Evolutionary conservation across 768 basidiomycete genomes (phyloP), one percentile per base, ranked within the genome.

Genomic region (Trametes gibbosa): DNA sequence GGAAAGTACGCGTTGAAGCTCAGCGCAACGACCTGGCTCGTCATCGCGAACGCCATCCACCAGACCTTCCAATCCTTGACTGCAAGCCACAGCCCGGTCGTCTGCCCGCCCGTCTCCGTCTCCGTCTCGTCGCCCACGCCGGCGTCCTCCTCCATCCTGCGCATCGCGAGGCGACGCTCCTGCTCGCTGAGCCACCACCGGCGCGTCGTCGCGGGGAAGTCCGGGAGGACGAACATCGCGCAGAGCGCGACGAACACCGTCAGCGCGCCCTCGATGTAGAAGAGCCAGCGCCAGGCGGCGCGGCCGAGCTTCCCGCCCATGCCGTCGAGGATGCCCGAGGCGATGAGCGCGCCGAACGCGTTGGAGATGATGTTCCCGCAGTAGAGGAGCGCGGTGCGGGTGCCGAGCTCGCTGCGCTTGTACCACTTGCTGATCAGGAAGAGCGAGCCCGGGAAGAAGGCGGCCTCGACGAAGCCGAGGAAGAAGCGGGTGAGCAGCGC

Each of bases 1-100:
- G 88, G 90, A 74, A 92, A 92, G 71, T 85, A 91, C 8, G 84
- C 85, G 68, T 89, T 87, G 78, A 92, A 92, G 4, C 84, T 85
- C 25, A 91, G 66, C 9, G 87, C 82, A 37, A 87, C 72, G 35
- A 83, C 80, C 73, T 84, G 78, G 63, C 78, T 79, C 14, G 82
- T 82, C 56, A 90, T 70, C 2, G 85, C 79, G 27, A 90, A 54
- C 19, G 87, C 79, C 43, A 95, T 77, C 82, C 82, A 89, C 87
- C 91, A 94, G 39, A 95, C 89, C 70, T 86, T 89, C 87, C 86
- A 85, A 67, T 95, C 92, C 19, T 76, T 77, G 56, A 90, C 41
- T 12, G 91, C 88, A 62, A 86, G 67, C 9, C 71, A 62, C 3
- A 92, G 68, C 9, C 88, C 89, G 23, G 72, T 70, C 14, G 69